Evolutionary conservation across 2,329 filamentous ascomycete genomes (phyloP).

Genomic region (Botrytis hyacinthi): DNA sequence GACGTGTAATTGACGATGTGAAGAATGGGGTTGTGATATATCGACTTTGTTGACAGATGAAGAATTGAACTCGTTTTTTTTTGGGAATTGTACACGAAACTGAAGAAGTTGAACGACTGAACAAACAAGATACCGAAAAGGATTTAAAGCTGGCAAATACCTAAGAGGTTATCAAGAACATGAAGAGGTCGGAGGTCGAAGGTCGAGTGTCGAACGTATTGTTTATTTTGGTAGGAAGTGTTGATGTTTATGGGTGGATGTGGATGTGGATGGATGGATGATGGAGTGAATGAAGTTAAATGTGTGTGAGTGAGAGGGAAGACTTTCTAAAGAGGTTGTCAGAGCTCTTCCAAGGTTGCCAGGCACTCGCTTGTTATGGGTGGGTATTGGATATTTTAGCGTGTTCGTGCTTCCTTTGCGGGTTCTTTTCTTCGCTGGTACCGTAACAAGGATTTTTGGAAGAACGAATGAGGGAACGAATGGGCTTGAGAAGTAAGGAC

Average conservation of each 20-base stretch:
- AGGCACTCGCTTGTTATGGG: constrained; percentile 18
- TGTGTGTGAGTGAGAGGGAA: constrained; percentile 5
- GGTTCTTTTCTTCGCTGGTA: not conserved
- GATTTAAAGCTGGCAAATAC: constrained; percentile 12
- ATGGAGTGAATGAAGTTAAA: constrained; percentile 8
- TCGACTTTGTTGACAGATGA: constrained; percentile 27
- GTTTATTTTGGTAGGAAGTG: not conserved
- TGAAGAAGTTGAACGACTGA: constrained; percentile 13
- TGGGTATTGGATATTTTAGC: not conserved
- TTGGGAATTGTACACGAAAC: not conserved
- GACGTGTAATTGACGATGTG: constrained; percentile 26
- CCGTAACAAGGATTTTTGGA: not conserved
- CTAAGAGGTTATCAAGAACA: constrained; percentile 3
- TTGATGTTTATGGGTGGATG: constrained; percentile 8
- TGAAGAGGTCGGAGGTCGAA: not conserved
- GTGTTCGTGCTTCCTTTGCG: constrained; percentile 14
- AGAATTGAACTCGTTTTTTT: constrained; percentile 19
- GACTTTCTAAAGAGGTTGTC: constrained; percentile 13
- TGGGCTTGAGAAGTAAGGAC: not conserved
- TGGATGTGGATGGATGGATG: constrained; percentile 11
- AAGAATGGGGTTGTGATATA: constrained; percentile 25
- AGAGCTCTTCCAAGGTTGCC: constrained; percentile 16
- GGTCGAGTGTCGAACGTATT: not conserved
- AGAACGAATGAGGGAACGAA: not conserved
- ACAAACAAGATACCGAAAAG: constrained; percentile 16